Conservation (phyloP, 2,329 filamentous ascomycete species). For the Acrocalymma vagum region DNA sequence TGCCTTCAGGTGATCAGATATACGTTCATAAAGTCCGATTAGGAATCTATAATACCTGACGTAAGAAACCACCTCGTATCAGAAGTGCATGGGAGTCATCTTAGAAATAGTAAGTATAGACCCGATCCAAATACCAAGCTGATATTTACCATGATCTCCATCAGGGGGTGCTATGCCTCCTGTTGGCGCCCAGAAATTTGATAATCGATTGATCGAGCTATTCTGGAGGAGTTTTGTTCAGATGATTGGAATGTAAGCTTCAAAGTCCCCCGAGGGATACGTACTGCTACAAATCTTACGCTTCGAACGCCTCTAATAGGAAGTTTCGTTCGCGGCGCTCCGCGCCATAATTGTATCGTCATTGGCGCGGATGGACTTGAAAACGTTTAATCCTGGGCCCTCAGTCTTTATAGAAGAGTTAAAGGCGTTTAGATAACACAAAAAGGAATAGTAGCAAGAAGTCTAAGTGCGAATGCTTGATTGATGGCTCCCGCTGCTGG, state of each 20-base stretch:
- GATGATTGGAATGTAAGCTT: neutral
- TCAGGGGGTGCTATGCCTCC: conserved; percentile 69
- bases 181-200: conserved; percentile 81
- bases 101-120: conserved; percentile 13
- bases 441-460: neutral
- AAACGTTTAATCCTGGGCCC: neutral
- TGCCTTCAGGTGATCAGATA: conserved; percentile 61
- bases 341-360: conserved; percentile 33
- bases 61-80: conserved; percentile 55
- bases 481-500: conserved; percentile 12
- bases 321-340: conserved; percentile 21
- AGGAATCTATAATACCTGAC: conserved; percentile 52
- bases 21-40: neutral
- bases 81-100: conserved; percentile 55
- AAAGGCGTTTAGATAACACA: neutral
- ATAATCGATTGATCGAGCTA: conserved; percentile 69
- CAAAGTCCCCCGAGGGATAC: too few relatives aligned
- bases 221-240: conserved; percentile 45
- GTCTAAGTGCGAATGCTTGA: conserved; percentile 1
- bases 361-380: conserved; percentile 25
- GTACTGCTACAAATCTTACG: conserved; percentile 50
- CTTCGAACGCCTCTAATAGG: conserved; percentile 12
- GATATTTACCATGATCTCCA: conserved; percentile 51
- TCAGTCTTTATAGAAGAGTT: neutral
- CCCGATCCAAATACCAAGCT: neutral